Base-by-base conservation (phyloP, 257 asterid genomes). In the Solanum infundibuliforme region DNA sequence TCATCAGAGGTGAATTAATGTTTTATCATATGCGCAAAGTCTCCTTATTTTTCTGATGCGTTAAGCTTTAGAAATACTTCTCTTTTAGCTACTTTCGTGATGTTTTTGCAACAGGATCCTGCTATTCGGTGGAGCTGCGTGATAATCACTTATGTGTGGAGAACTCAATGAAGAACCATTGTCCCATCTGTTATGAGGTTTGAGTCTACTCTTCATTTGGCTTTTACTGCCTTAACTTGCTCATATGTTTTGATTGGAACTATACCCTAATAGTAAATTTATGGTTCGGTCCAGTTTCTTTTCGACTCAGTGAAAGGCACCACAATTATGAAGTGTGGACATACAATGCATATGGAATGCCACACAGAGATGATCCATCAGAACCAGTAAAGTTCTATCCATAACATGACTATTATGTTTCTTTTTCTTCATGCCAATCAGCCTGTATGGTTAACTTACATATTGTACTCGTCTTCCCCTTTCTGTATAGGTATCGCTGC, bases 181-280 rank as follows among this genome's bases (percentile, higher is more conserved):
- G 99, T 90, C 99, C 98, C 90, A 96, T 96, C 87, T 94, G 99
- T 91, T 96, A 94, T 79, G 99, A 96, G 99, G 98, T 96, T 84
- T 69, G 86, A 38, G 41, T 88, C 88, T 84, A 58, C 86, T 66
- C 83, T 35, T 3, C 83, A 41, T 27, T 84, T 60, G 65, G 60
- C 38, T 31, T 86, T 62, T 23, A 87, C 62, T 83, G 41, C 60
- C 21, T 31, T 36, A 38, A 41, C 71, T 62, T 36, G 87, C 32
- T 38, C 69, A 21, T 46, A 6, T 34, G 71, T 38, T 27, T 75
- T 87, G 87, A 14, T 74, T 76, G 46, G 87, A 36, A 23, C 83
- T 21, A 46, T 72, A 41, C 55, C 36, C 31, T 83, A 72, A 62
- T 76, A 55, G 83, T 79, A 66, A 75, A 83, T 32, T 82, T 87